Evolutionary conservation across 768 basidiomycete species (phyloP), one percentile per base, ranked within the genome.

Genomic region (Russula lepida): DNA sequence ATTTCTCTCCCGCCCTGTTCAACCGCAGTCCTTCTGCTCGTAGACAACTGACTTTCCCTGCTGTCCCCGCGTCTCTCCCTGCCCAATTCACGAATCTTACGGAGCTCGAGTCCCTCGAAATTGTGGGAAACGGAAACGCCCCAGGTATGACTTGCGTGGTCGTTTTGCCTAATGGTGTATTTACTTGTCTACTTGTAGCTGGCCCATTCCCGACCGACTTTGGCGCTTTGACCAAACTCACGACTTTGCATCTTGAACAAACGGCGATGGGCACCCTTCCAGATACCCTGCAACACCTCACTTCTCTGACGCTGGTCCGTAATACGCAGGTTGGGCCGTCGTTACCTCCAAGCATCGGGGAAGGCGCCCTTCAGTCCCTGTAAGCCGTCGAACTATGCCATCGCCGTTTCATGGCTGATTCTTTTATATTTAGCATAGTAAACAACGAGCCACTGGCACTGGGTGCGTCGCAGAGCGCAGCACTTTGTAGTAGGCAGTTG

Each of bases 61-160:
- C 74, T 7, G 73, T 82, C 11, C 79, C 81, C n/a, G 72, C 74
- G 19, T 68, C 70, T 2, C 64, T 81, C 2, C 79, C 80, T 0
- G 67, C 67, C 9, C 75, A 78, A 58, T 65, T 81, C n/a, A 74
- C 74, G 0, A 62, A 65, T 54, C 68, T 81, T 54, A 73, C 73
- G 0, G 70, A 69, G 0, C 68, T 81, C 25, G 72, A 76, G 60
- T 68, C 65, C 11, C 68, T 81, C 23, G 62, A 70, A 50, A 65
- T 81, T 17, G 62, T 76, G 19, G 80, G 81, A 8, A 75, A 78
- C 44, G 72, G 71, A 27, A 70, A 67, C 35, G 66, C 75, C 32
- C 81, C 80, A 54, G 75, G 79, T 78, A 66, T 54, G 74, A 64
- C 25, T 39, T 9, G 30, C 12, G 12, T 19, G 17, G 15, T 30